phyloP scores from a whole-genome alignment of 768 basidiomycete species.

The Strobilomyces echinocephalus region DNA sequence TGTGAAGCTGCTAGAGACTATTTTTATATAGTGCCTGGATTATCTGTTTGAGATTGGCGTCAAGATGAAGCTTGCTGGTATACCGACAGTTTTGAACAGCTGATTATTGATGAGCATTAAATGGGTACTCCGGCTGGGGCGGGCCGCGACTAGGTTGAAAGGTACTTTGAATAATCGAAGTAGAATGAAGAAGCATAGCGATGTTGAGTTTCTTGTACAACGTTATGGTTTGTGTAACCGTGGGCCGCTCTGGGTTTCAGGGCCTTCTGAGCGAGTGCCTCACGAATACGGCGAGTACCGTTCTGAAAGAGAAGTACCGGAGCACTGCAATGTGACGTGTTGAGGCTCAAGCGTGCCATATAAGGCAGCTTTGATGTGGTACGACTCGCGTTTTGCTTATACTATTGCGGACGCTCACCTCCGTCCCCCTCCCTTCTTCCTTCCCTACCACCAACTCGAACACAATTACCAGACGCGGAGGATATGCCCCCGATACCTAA shows the following conservation, averaged over 20 bases:
- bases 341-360: not conserved
- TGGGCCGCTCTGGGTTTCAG: not conserved
- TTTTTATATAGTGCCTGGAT: slow-evolving; percentile 63
- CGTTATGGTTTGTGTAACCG: not conserved
- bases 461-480: not conserved
- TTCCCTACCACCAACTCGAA: not conserved
- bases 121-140: not conserved
- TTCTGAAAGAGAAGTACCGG: not conserved
- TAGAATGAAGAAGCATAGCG: not conserved
- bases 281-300: slow-evolving; percentile 2
- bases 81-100: slow-evolving; percentile 42
- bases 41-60: slow-evolving; percentile 88
- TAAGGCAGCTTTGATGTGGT: slow-evolving; percentile 16
- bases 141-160: not conserved
- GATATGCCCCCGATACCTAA: slow-evolving; percentile 21
- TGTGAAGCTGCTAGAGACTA: not conserved
- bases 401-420: not conserved
- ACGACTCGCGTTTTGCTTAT: slow-evolving; percentile 11
- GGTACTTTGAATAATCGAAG: not conserved
- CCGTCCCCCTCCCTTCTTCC: not conserved
- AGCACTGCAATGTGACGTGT: not conserved
- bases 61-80: slow-evolving; percentile 67
- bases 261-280: not conserved
- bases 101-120: not conserved
- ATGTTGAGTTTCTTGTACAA: not conserved